These are phyloP conservation scores for Ormosia emarginata DNA, from an alignment of 306 rosid species.

Conservation along the genomic window DNA sequence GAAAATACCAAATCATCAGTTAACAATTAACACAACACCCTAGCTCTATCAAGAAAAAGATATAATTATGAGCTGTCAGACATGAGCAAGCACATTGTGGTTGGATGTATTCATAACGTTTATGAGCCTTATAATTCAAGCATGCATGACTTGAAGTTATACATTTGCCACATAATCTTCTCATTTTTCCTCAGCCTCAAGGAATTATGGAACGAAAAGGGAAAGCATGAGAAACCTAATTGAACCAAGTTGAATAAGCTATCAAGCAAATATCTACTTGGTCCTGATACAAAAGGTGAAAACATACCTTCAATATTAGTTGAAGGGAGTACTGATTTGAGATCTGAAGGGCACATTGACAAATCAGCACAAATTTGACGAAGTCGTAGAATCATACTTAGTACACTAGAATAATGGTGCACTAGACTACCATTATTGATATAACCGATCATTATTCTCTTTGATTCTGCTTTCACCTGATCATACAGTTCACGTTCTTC, in stretches of 20 bases:
- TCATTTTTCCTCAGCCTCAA: not conserved
- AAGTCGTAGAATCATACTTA: conserved; percentile 62
- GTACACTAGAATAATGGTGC: conserved; percentile 46
- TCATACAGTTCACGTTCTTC: conserved; percentile 78
- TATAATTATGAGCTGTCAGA: not conserved
- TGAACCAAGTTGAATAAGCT: not conserved
- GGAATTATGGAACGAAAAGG: not conserved
- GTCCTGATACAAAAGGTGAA: not conserved
- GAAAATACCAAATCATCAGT: not conserved
- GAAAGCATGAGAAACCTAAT: conserved; percentile 1
- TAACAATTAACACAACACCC: not conserved
- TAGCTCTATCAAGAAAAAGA: not conserved
- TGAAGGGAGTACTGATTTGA: conserved; percentile 41
- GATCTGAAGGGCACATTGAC: conserved; percentile 64
- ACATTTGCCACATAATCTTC: not conserved
- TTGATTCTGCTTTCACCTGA: conserved; percentile 43
- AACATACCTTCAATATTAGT: conserved; percentile 60
- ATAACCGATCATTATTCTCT: conserved; percentile 26
- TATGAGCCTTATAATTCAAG: not conserved
- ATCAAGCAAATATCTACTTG: not conserved
- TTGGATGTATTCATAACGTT: not conserved
- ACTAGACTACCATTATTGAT: conserved; percentile 11
- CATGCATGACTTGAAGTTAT: not conserved
- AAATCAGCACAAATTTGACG: conserved; percentile 77
- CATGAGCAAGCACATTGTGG: not conserved